Evolutionary conservation across 192 early-diverging fungal species (phyloP).

Genomic region (Coemansia sp.): DNA sequence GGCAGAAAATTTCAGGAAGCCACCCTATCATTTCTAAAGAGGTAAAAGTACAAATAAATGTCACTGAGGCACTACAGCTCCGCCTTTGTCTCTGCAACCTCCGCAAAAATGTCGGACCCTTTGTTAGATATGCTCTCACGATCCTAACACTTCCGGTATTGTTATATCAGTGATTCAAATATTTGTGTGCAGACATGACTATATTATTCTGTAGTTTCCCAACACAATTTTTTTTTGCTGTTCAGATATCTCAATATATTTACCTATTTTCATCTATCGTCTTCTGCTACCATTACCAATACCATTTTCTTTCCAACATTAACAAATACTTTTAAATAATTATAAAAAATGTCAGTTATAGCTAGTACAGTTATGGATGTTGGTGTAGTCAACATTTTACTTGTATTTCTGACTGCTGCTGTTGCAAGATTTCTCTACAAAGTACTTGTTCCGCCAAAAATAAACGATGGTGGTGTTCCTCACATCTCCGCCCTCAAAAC

Average conservation of each 20-base stretch:
- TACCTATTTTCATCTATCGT: neutral
- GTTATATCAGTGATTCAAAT: too few relatives aligned
- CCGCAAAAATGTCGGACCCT: too few relatives aligned
- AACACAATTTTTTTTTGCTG: neutral
- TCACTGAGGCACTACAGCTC: too few relatives aligned
- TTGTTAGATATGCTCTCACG: too few relatives aligned
- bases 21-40: too few relatives aligned
- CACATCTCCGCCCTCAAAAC: slow-evolving; percentile 43
- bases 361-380: neutral
- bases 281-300: neutral
- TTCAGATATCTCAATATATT: neutral
- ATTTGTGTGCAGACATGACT: neutral
- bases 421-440: slow-evolving; percentile 2
- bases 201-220: neutral
- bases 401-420: neutral
- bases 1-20: too few relatives aligned
- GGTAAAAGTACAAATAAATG: too few relatives aligned
- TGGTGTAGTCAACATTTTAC: neutral
- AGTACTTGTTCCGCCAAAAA: slow-evolving; percentile 36
- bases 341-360: slow-evolving; percentile 1
- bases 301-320: too few relatives aligned
- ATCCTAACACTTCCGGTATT: too few relatives aligned
- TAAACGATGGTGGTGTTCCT: slow-evolving; percentile 45
- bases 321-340: too few relatives aligned
- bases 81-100: too few relatives aligned